Percentiles rank a stretch among this genome's conserved stretches.
These are phyloP conservation scores for Sindora glabra DNA, from an alignment of 306 rosid species.

Conservation along the genomic window DNA sequence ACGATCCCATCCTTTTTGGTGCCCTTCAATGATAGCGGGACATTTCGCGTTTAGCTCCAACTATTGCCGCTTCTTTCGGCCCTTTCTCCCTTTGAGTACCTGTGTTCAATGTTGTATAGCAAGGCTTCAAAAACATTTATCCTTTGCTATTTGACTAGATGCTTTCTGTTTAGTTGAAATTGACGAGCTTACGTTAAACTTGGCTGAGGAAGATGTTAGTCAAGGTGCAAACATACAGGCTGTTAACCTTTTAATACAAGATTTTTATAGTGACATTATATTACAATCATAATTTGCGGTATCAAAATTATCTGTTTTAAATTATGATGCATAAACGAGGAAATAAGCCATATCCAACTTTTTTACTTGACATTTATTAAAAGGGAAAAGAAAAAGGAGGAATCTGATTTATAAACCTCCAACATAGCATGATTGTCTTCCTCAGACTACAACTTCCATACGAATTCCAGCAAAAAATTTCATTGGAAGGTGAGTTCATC, in stretches of 20 bases:
- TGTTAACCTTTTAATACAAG: no score
- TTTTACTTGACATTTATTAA: no score
- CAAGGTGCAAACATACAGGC: not conserved
- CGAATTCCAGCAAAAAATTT: no score
- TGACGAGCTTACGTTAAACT: not conserved
- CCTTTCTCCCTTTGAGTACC: not conserved
- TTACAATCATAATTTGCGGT: not conserved
- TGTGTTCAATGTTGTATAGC: slow-evolving; percentile 15
- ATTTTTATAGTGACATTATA: not conserved
- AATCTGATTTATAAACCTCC: no score
- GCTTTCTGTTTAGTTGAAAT: not conserved
- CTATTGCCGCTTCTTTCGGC: not conserved
- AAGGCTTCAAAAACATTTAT: slow-evolving; percentile 4
- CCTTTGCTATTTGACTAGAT: not conserved
- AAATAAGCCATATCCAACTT: no score
- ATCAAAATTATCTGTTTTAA: not conserved
- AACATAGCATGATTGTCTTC: no score
- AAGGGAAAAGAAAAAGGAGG: no score
- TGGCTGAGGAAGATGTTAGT: not conserved
- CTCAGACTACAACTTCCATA: no score
- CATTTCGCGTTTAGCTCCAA: not conserved
- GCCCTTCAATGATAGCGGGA: slow-evolving; percentile 44
- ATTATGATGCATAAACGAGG: not conserved
- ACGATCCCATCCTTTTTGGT: slow-evolving; percentile 62
- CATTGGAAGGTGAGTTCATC: no score